Evolutionary conservation across 2,329 filamentous ascomycete genomes (phyloP), one percentile per base, ranked within the genome.

Genomic region (Ilyonectria sp.): DNA sequence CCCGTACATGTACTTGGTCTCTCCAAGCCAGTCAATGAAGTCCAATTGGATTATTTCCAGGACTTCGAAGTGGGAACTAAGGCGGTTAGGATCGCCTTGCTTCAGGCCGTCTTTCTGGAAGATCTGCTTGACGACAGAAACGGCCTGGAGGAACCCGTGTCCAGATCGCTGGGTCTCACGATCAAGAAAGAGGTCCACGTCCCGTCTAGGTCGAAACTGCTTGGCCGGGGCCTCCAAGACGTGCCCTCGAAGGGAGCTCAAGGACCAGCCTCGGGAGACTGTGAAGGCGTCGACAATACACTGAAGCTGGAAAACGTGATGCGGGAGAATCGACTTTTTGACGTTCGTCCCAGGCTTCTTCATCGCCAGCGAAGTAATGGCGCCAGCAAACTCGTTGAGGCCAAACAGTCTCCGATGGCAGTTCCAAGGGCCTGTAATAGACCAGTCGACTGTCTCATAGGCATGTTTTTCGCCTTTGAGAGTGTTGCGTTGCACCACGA

Each of bases 291-390:
- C 86, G 13, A 87, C 80, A 37, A 87, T 85, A 63, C 82, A 84
- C 67, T 87, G 84, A 0, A 88, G 75, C 43, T 86, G 80, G 64
- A 88, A 86, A 1, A 87, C 82, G 66, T 83, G 81, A 37, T 84
- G 82, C 0, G 85, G 84, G 1, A 82, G 75, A 17, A 88, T 85
- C 37, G 71, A 82, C 0, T 74, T 62, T 7, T 78, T 76, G 43
- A 86, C 63, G 61, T 83, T 73, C 0, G 78, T 79, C 0, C 76
- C 79, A 0, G 76, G 77, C 60, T 84, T 84, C 65, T 85, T 80
- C 80, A 85, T 83, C 0, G 83, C 84, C 13, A 87, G 76, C n/a
- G 73, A 59, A 0, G 83, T 85, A 49, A 87, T 75, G 0, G 77
- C 74, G 3, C 78, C 79, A 6, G 84, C 83, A 71, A 87, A 87